Evolutionary conservation across 2,329 filamentous ascomycete species (phyloP).

Genomic region (Stagonosporopsis vannaccii): DNA sequence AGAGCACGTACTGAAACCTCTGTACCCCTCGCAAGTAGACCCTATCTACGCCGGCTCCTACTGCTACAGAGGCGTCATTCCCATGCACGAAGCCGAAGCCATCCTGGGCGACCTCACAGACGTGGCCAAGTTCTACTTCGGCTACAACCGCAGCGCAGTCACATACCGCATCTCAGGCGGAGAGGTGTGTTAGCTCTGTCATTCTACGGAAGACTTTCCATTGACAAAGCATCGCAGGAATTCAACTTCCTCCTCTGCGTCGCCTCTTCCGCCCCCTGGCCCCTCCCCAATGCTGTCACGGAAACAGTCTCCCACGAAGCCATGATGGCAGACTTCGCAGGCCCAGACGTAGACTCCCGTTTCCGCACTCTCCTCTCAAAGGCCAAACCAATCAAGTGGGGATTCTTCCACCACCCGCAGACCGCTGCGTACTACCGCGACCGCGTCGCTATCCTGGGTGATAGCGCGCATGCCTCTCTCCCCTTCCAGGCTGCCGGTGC

Average conservation of each 20-base stretch:
- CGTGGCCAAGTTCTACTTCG: constrained; percentile 42
- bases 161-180: constrained; percentile 38
- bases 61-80: constrained; percentile 38
- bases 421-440: constrained; percentile 34
- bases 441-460: constrained; percentile 35
- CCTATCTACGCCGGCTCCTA: constrained; percentile 39
- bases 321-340: constrained; percentile 34
- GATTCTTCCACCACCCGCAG: constrained; percentile 33
- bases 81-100: constrained; percentile 48
- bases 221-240: neutral
- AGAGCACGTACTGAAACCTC: constrained; percentile 26
- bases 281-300: constrained; percentile 13
- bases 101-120: constrained; percentile 46
- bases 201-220: constrained; percentile 7
- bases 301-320: constrained; percentile 27
- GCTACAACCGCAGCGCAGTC: constrained; percentile 23
- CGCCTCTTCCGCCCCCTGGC: neutral
- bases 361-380: constrained; percentile 23
- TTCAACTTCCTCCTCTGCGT: constrained; percentile 13
- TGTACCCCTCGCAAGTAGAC: constrained; percentile 26
- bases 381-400: constrained; percentile 35
- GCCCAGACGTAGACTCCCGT: constrained; percentile 20
- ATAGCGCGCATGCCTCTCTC: constrained; percentile 35
- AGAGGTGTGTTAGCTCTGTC: constrained; percentile 1
- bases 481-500: constrained; percentile 41